Evolutionary conservation across 2,329 filamentous ascomycete genomes (phyloP).

Genomic region (Fusarium sulawesiense): DNA sequence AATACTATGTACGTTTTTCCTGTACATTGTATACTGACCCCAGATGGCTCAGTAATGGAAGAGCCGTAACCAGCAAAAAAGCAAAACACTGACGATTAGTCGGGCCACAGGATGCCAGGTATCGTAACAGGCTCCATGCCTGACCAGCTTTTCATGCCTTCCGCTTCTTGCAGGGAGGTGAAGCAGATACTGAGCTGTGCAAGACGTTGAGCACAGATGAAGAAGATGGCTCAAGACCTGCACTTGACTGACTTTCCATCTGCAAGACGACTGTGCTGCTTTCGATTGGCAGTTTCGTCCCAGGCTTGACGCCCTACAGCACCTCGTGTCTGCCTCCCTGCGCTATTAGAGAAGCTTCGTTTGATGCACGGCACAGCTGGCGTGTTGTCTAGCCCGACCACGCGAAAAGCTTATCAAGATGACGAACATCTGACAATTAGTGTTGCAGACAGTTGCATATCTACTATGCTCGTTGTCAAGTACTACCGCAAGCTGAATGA

Average conservation of each 20-base stretch:
- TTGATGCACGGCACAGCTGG: background rate
- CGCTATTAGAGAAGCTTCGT: background rate
- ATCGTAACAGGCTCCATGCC: constrained; percentile 18
- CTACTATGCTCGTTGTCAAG: background rate
- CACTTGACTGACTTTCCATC: constrained; percentile 13
- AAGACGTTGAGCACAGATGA: constrained; percentile 3
- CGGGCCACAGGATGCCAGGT: constrained; percentile 11
- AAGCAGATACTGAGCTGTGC: constrained; percentile 19
- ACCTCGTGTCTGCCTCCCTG: background rate
- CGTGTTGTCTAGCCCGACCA: background rate
- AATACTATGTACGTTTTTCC: background rate
- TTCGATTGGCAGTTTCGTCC: constrained; percentile 20
- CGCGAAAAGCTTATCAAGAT: constrained; percentile 1
- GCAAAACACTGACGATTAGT: constrained; percentile 22
- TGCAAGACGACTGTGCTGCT: constrained; percentile 30
- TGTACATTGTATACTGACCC: background rate
- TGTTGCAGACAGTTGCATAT: constrained; percentile 6
- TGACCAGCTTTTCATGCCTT: constrained; percentile 19
- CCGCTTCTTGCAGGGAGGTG: constrained; percentile 25
- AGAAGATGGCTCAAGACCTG: constrained; percentile 13
- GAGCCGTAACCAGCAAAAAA: constrained; percentile 25
- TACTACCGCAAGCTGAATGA: background rate
- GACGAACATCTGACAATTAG: constrained; percentile 2
- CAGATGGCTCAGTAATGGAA: constrained; percentile 2
- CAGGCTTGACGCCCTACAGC: constrained; percentile 17